These are phyloP conservation scores for Rhynchosporium secalis DNA, from an alignment of 2,329 filamentous ascomycete genomes.

Conservation along the genomic window DNA sequence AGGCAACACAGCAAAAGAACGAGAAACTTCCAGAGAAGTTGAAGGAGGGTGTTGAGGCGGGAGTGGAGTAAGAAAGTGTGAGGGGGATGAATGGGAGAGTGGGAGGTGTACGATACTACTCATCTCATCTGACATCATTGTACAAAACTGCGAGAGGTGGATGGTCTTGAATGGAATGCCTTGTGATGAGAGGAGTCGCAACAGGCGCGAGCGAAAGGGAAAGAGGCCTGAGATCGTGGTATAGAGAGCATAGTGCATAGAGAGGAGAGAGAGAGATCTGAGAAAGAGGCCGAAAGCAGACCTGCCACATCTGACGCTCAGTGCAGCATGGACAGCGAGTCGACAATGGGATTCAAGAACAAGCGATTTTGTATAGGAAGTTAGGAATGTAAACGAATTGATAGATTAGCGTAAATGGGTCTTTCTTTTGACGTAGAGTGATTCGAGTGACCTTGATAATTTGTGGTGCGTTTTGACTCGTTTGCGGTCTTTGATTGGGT, in stretches of 20 bases:
- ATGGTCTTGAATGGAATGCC: neutral
- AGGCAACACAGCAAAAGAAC: neutral
- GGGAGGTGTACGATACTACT: neutral
- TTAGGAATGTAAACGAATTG: too few relatives aligned
- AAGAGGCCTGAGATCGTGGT: neutral
- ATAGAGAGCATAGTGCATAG: neutral
- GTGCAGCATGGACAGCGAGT: slow-evolving; percentile 16
- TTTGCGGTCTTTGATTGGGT: neutral
- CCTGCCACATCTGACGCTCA: slow-evolving; percentile 6
- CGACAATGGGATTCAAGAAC: neutral
- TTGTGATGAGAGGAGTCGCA: too few relatives aligned
- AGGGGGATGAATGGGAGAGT: neutral
- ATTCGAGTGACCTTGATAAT: neutral
- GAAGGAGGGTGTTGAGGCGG: slow-evolving; percentile 4
- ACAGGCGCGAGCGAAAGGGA: neutral
- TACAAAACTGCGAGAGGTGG: neutral
- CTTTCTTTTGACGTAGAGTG: neutral
- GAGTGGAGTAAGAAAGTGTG: neutral
- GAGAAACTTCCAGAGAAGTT: too few relatives aligned
- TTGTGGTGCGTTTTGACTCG: neutral
- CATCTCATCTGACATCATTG: slow-evolving; percentile 5
- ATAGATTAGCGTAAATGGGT: too few relatives aligned
- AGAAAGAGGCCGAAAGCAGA: too few relatives aligned
- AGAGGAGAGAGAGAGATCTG: neutral
- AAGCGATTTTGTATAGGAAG: slow-evolving; percentile 14